Base-by-base conservation (phyloP, 2,329 filamentous ascomycete species). In the Colletotrichum nymphaeae region DNA sequence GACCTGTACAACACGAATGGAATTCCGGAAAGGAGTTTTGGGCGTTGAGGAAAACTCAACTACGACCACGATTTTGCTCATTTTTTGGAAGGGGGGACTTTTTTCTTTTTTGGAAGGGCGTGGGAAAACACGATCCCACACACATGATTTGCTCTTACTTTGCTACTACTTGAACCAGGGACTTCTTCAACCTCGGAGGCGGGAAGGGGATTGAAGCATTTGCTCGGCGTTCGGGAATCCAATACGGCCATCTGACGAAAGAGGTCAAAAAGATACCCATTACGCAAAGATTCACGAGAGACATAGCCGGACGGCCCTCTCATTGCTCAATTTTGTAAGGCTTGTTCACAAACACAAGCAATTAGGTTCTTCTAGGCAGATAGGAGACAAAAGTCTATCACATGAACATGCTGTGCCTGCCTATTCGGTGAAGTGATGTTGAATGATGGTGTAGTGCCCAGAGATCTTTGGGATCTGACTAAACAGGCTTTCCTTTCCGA, bases 171-270 rank as follows among this genome's bases (percentile, higher is more conserved):
- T 52, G 49, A 64, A n/a, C 72, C 52, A n/a, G n/a, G 49, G 49
- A 57, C 42, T 67, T 67, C 63, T 49, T 64, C 32, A 58, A 53
- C 72, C 59, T 60, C 52, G 42, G 28, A 55, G 55, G 69, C 26
- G 52, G 72, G 42, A 62, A 55, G 28, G n/a, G 35, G 63, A 42
- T 67, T 32, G 63, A 72, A 64, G 63, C 63, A 74, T 63, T 72
- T 74, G 69, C 72, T 63, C 63, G 72, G 72, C 72, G 72, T 74
- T 74, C 72, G 69, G 72, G 72, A 68, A 73, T 73, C 71, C 22
- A 72, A 74, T 69, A 68, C 52, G 56, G 58, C 67, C 62, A 49
- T 72, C 57, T 72, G 12, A 59, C 49, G 59, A 35, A 37, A 66
- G 58, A 67, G 68, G 72, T 72, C 68, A 68, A 59, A 57, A 72